These are phyloP conservation scores for Boletus subcaerulescens DNA, from an alignment of 768 basidiomycete genomes.

Conservation along the genomic window DNA sequence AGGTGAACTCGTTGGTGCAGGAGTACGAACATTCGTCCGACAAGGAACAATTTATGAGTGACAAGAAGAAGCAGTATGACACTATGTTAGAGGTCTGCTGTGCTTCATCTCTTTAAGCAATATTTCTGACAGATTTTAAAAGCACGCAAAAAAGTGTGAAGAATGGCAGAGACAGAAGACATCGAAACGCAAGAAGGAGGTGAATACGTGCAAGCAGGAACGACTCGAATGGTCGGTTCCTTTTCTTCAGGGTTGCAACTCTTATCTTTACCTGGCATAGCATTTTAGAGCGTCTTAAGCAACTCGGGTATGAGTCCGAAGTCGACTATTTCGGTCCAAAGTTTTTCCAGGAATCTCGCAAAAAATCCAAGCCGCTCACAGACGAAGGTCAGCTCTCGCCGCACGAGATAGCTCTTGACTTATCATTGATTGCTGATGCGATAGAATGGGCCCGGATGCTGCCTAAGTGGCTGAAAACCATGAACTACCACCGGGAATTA, in stretches of 20 bases:
- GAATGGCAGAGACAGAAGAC: neutral
- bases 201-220: neutral
- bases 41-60: neutral
- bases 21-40: neutral
- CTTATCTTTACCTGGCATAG: neutral
- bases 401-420: neutral
- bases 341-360: neutral
- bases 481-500: neutral
- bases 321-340: neutral
- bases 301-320: neutral
- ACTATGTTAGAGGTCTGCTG: neutral
- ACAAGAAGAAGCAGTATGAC: neutral
- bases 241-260: neutral
- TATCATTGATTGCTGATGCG: neutral
- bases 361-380: neutral
- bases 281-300: neutral
- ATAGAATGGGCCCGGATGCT: conserved; percentile 4
- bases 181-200: neutral
- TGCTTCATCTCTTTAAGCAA: neutral
- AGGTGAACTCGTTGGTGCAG: neutral
- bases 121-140: neutral
- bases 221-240: neutral
- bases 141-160: neutral
- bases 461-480: neutral
- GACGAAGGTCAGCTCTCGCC: neutral